Conservation (phyloP, 2,329 filamentous ascomycete species). For the Colletotrichum sp. region DNA sequence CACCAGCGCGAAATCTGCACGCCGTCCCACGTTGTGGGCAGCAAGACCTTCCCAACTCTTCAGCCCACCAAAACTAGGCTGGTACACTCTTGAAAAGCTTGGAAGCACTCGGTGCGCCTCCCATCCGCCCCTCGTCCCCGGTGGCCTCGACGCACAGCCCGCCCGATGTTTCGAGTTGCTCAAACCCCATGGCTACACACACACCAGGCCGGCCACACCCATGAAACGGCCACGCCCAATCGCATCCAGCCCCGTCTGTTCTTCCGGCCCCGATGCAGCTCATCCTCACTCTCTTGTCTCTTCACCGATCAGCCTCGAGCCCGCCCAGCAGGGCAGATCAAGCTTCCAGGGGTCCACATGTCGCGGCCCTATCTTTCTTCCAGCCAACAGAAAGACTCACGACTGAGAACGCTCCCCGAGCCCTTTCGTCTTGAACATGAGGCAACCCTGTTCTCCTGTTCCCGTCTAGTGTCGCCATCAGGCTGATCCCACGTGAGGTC, state of each 20-base stretch:
- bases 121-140: not conserved
- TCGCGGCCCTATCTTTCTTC: not conserved
- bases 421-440: not conserved
- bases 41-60: not conserved
- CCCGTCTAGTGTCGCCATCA: not conserved
- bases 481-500: constrained; percentile 1
- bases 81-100: not conserved
- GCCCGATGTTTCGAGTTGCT: constrained; percentile 7
- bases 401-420: not conserved
- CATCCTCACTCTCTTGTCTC: not conserved
- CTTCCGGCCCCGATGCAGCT: not conserved
- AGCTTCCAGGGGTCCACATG: not conserved
- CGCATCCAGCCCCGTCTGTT: not conserved
- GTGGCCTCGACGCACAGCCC: constrained; percentile 7
- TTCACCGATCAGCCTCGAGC: not conserved
- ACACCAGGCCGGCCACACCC: not conserved
- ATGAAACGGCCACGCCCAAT: constrained; percentile 4
- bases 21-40: not conserved
- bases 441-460: not conserved
- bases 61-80: not conserved
- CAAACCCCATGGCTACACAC: not conserved
- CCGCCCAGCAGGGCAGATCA: not conserved
- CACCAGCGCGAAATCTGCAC: constrained; percentile 6
- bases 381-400: not conserved
- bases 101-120: not conserved